phyloP scores from a whole-genome alignment of 345 rosid species.

The Syzygium aromaticum region DNA sequence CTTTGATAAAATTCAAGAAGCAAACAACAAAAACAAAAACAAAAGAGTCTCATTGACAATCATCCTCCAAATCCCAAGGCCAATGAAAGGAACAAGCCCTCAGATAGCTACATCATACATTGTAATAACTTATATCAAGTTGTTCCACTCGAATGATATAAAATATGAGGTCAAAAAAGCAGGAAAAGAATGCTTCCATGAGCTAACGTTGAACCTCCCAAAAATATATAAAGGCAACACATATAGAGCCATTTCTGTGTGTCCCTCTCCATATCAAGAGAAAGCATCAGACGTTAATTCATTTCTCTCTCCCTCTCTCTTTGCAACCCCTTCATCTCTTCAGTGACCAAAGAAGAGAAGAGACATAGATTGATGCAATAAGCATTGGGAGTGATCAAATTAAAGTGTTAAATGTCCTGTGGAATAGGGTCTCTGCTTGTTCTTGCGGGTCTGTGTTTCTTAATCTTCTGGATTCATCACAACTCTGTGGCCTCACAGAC shows the following conservation, averaged over 20 bases:
- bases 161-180: neutral
- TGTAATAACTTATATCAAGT: neutral
- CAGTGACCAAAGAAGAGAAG: neutral
- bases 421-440: conserved; percentile 12
- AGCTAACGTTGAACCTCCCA: neutral
- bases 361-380: neutral
- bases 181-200: neutral
- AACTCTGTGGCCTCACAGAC: neutral
- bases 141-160: neutral
- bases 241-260: neutral
- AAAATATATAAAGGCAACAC: neutral
- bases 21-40: neutral
- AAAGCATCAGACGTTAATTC: neutral
- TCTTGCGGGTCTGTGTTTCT: conserved; percentile 12
- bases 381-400: neutral
- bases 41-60: neutral
- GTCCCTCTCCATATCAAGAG: neutral
- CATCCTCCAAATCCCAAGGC: neutral
- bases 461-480: conserved; percentile 7
- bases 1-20: neutral
- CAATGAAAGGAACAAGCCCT: neutral
- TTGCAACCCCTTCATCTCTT: neutral
- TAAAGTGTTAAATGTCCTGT: neutral
- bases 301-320: neutral
- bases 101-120: neutral